Evolutionary conservation across 495 filamentous ascomycete genomes (phyloP), one percentile per base, ranked within the genome.

Genomic region (Trichocladium antarcticum): DNA sequence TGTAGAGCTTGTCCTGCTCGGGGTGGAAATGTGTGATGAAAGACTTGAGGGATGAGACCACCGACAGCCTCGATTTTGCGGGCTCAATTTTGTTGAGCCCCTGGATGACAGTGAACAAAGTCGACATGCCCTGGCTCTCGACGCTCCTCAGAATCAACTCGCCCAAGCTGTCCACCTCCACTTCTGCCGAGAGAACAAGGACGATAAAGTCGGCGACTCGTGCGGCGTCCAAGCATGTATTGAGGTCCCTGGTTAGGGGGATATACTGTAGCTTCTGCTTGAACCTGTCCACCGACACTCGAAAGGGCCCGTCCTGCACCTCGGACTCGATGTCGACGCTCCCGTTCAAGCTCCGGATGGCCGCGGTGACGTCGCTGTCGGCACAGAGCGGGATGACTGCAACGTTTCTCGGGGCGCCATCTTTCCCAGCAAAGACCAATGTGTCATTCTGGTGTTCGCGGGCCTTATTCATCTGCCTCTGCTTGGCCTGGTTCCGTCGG

Each of bases 11-110:
- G 50, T 93, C 85, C 50, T 87, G 81, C 8, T 81, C 70, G 0
- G 92, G 87, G 68, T 95, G 92, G 70, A 94, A 97, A 64, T 95
- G 89, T 32, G 78, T 84, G 62, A 95, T 87, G 68, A 83, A 96
- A 9, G 85, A 89, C 54, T 87, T 88, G 20, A 97, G 74, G 6
- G 88, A 93, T 34, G 79, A 67, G 38, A 84, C 72, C 16, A 93
- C 75, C 45, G 90, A 84, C 0, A 79, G 70, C 37, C 83, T 74
- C 60, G 77, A 80, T 67, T 95, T 96, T 6, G 79, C 68, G 1
- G 85, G 79, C 55, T 92, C 83, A 35, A 96, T 68, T 19, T 71
- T 75, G 56, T 92, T 79, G 19, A 95, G 71, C 31, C 80, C 77
- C 61, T 94, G 87, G 2, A 89, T 89, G 14, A 83, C 77, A 0